Percentiles rank a stretch among this genome's conserved stretches.
Evolutionary conservation across 768 basidiomycete species (phyloP).

Genomic region (Tubosaeta sp.): DNA sequence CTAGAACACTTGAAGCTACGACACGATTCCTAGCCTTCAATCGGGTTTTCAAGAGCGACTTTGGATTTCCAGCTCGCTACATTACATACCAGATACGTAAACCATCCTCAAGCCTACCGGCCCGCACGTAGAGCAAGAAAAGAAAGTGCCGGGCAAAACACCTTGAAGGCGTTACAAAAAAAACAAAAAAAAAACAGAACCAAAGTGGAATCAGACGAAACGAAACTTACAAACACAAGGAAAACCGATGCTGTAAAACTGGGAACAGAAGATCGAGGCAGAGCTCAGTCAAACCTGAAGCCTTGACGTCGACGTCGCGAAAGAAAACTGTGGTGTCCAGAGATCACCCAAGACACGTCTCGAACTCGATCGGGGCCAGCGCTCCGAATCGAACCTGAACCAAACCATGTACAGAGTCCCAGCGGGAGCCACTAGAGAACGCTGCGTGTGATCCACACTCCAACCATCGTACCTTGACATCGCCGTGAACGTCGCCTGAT

Average conservation of each 20-base stretch:
- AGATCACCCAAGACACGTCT: neutral
- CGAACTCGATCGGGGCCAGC: neutral
- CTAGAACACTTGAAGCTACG: too few species aligned
- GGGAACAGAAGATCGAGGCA: neutral
- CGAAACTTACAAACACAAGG: neutral
- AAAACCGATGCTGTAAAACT: neutral
- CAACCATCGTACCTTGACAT: neutral
- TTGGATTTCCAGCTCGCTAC: neutral
- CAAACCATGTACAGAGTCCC: neutral
- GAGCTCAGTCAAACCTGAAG: neutral
- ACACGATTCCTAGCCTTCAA: too few species aligned
- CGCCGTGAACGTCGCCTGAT: neutral
- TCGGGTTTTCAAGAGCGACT: neutral
- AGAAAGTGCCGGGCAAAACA: neutral
- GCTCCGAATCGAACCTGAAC: neutral
- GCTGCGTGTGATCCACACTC: neutral
- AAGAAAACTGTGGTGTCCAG: neutral
- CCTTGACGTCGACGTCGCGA: neutral
- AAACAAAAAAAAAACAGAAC: neutral
- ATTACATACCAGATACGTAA: neutral
- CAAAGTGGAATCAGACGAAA: neutral
- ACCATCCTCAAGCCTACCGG: neutral
- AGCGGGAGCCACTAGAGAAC: neutral
- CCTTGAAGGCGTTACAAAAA: neutral
- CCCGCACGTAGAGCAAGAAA: neutral